A percentile compares a stretch with the other conserved stretches of the same genome.
phyloP scores from a whole-genome alignment of 2,329 filamentous ascomycete species.

The Scedosporium apiospermum region DNA sequence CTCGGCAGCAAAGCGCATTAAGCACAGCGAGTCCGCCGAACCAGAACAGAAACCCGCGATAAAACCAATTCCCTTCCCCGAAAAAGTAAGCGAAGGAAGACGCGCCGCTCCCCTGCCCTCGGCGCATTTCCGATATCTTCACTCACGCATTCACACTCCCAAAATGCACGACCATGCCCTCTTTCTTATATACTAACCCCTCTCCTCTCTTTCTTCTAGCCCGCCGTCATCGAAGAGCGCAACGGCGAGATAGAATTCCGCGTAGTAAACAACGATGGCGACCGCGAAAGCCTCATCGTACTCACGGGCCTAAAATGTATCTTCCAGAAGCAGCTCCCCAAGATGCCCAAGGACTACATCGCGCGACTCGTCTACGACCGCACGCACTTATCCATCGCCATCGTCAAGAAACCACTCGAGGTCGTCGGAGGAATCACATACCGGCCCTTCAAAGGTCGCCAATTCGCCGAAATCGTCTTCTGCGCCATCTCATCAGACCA shows the following conservation, averaged over 20 bases:
- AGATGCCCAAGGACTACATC: constrained; percentile 99
- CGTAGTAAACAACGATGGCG: constrained; percentile 93
- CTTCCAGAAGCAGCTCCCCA: constrained; percentile 95
- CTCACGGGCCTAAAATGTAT: constrained; percentile 94
- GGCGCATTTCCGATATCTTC: neutral
- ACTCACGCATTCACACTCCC: neutral
- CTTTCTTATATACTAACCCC: neutral
- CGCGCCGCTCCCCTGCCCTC: constrained; percentile 9
- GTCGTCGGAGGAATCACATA: constrained; percentile 98
- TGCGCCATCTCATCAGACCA: constrained; percentile 96
- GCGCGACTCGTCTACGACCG: constrained; percentile 95
- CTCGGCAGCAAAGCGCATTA: constrained; percentile 55
- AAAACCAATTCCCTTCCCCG: constrained; percentile 73
- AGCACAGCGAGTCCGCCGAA: constrained; percentile 37
- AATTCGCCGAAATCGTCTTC: constrained; percentile 97
- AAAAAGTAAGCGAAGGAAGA: constrained; percentile 75
- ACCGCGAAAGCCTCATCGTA: constrained; percentile 82
- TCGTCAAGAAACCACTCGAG: constrained; percentile 91
- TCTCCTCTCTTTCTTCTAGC: constrained; percentile 32
- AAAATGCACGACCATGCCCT: neutral
- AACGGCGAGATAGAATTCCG: constrained; percentile 93
- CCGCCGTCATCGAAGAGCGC: constrained; percentile 86
- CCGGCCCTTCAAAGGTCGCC: constrained; percentile 80
- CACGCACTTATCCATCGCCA: constrained; percentile 91
- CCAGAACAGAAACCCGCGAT: constrained; percentile 41